A percentile compares a stretch with the other conserved stretches of the same genome.
Conservation (phyloP, 176 grass and related monocot genomes). For the Rhynchospora breviuscula region DNA sequence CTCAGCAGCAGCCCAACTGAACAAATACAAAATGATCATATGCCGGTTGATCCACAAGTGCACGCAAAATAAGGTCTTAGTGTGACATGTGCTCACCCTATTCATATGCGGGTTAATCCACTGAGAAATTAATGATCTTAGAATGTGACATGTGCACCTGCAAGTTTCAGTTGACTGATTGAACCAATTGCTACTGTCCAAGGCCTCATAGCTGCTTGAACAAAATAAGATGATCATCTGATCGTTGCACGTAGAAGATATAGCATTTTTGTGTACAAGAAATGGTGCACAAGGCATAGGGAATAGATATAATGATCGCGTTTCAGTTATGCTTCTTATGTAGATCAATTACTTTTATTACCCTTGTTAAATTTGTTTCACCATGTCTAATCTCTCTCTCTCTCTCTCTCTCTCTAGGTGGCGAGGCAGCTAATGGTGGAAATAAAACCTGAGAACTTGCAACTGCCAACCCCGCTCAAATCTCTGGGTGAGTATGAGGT, state of each 20-base stretch:
- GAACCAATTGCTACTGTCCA: background rate
- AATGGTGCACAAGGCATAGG: background rate
- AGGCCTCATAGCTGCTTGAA: background rate
- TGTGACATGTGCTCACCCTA: no score
- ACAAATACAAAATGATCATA: background rate
- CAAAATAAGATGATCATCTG: background rate
- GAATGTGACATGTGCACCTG: background rate
- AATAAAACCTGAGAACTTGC: slow-evolving; percentile 81
- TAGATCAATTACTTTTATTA: background rate
- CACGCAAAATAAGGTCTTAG: no score
- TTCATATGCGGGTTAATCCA: no score
- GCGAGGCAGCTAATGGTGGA: slow-evolving; percentile 67
- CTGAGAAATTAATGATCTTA: no score
- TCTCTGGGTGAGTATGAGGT: slow-evolving; percentile 76
- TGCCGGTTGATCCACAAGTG: background rate
- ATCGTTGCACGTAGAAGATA: background rate
- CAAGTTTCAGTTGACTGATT: background rate
- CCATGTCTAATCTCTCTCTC: background rate
- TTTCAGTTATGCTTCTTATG: background rate
- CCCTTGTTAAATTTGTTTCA: background rate
- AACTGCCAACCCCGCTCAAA: slow-evolving; percentile 47
- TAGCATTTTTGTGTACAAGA: background rate
- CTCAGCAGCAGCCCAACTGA: background rate
- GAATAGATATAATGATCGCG: background rate
- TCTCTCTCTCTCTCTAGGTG: slow-evolving; percentile 38